phyloP scores from a whole-genome alignment of 345 rosid species.

The Eucalyptus marginata region DNA sequence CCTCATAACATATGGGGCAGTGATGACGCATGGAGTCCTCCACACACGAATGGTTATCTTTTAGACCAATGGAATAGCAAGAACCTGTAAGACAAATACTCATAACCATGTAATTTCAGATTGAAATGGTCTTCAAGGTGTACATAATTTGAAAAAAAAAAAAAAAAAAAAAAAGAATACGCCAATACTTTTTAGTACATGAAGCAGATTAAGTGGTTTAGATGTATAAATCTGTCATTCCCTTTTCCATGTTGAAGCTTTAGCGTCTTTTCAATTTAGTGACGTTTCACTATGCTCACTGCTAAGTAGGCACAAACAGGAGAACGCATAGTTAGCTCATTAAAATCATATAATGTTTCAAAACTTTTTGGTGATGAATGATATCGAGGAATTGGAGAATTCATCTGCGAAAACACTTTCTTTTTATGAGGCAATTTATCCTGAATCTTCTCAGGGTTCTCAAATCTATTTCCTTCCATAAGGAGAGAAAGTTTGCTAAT shows the following conservation, averaged over 20 bases:
- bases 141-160: neutral
- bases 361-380: neutral
- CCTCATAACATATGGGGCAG: slow-evolving; percentile 98
- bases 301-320: neutral
- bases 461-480: neutral
- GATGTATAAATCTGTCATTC: neutral
- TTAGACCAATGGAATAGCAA: slow-evolving; percentile 59
- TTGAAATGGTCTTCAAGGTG: neutral
- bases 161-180: neutral
- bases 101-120: neutral
- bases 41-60: slow-evolving; percentile 70
- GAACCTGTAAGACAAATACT: slow-evolving; percentile 32
- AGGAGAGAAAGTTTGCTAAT: neutral
- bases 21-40: slow-evolving; percentile 98
- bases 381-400: neutral
- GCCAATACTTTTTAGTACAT: neutral
- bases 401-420: neutral
- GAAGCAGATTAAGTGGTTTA: neutral
- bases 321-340: neutral
- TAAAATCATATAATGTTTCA: neutral
- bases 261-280: neutral
- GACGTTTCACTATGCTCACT: neutral
- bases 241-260: neutral
- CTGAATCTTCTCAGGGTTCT: neutral
- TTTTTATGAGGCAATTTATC: neutral